Evolutionary conservation across 768 basidiomycete genomes (phyloP).

Genomic region (Amanita inopinata): DNA sequence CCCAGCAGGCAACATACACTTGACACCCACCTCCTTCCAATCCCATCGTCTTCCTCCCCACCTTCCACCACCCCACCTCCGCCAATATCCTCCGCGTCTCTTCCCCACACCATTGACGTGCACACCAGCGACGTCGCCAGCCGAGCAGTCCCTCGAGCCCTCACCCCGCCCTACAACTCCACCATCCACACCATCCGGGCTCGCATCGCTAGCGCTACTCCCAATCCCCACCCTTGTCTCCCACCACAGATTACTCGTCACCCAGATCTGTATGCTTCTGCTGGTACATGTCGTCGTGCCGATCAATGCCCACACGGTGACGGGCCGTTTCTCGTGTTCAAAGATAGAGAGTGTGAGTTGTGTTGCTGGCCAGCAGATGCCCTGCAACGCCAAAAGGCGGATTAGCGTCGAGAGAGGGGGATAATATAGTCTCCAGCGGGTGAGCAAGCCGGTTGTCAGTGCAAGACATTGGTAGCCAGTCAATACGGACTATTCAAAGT

Average conservation of each 20-base stretch:
- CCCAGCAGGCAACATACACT: conserved; percentile 67
- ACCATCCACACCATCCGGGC: conserved; percentile 12
- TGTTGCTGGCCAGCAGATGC: conserved; percentile 95
- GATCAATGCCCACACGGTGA: conserved; percentile 85
- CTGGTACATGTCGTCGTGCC: conserved; percentile 82
- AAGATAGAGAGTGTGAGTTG: conserved; percentile 74
- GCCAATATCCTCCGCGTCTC: conserved; percentile 23
- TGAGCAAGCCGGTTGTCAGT: conserved; percentile 81
- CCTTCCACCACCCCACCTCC: conserved; percentile 33
- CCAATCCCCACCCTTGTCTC: conserved; percentile 23
- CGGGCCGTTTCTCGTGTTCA: conserved; percentile 58
- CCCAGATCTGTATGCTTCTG: conserved; percentile 87
- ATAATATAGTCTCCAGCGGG: conserved; percentile 89
- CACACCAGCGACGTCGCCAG: not conserved
- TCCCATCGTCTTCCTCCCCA: conserved; percentile 69
- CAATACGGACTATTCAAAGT: conserved; percentile 75
- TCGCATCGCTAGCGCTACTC: conserved; percentile 10
- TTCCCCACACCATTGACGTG: conserved; percentile 1
- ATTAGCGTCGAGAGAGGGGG: conserved; percentile 81
- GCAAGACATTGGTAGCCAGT: conserved; percentile 86
- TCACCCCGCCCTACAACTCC: not conserved
- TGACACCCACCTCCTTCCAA: conserved; percentile 61
- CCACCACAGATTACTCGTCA: conserved; percentile 77
- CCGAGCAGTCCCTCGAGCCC: not conserved
- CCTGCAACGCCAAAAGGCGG: conserved; percentile 85